phyloP scores from a whole-genome alignment of 202 grass and related monocot genomes.

The Setaria italica region DNA sequence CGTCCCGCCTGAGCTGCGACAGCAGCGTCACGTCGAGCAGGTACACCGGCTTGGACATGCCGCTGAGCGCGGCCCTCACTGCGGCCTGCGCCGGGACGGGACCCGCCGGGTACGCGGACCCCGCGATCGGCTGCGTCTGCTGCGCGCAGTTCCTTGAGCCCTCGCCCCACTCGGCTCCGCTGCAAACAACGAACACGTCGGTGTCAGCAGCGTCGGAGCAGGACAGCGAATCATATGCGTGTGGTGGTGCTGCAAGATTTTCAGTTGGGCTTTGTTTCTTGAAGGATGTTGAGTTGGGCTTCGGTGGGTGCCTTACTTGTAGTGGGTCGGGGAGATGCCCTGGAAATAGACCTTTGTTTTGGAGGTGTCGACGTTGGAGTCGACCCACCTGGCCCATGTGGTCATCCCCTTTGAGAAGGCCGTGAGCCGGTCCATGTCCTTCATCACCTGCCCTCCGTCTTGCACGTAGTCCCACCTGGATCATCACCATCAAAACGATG shows the following conservation, averaged over 20 bases:
- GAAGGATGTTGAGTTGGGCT: neutral
- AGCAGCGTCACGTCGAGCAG: constrained; percentile 91
- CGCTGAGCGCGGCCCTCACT: constrained; percentile 59
- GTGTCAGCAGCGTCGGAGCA: neutral
- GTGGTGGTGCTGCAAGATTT: neutral
- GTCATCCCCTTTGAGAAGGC: constrained; percentile 90
- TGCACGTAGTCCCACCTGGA: constrained; percentile 92
- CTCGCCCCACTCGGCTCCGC: constrained; percentile 78
- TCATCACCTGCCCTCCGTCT: constrained; percentile 68
- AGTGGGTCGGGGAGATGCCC: constrained; percentile 95
- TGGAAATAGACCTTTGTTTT: constrained; percentile 86
- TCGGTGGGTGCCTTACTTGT: constrained; percentile 49
- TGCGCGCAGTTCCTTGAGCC: constrained; percentile 56
- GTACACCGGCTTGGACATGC: constrained; percentile 80
- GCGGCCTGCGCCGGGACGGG: constrained; percentile 62
- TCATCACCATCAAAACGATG: neutral
- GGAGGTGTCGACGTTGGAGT: constrained; percentile 74
- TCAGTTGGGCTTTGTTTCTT: neutral
- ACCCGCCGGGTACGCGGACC: constrained; percentile 69
- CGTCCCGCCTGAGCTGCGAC: constrained; percentile 94
- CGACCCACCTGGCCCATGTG: constrained; percentile 95
- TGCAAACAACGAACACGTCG: neutral
- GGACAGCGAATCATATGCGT: neutral
- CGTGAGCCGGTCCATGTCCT: constrained; percentile 87
- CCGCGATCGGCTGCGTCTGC: constrained; percentile 67